These are phyloP conservation scores for Yarrowia porcina DNA, from an alignment of 805 yeast species.

Conservation along the genomic window DNA sequence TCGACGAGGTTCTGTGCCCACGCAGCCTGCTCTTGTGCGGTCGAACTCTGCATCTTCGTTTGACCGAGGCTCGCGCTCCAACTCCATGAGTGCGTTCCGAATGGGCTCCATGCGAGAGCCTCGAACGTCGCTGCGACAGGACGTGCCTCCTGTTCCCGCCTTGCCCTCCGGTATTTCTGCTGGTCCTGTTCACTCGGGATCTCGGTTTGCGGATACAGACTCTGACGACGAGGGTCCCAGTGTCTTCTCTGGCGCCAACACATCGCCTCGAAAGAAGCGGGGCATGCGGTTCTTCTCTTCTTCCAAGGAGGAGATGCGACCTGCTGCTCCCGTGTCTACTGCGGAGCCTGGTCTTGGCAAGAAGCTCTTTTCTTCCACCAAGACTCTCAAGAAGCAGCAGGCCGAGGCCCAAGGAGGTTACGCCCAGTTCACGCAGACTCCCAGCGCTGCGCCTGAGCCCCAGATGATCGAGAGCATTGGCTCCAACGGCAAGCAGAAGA, in stretches of 20 bases:
- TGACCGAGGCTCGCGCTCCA: constrained; percentile 17
- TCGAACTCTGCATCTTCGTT: constrained; percentile 25
- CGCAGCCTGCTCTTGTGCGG: constrained; percentile 11
- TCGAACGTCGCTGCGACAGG: constrained; percentile 17
- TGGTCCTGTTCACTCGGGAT: not conserved
- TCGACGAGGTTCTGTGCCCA: constrained; percentile 6
- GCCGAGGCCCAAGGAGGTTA: constrained; percentile 9
- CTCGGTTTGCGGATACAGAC: constrained; percentile 18
- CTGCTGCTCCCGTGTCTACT: not conserved
- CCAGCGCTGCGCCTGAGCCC: not conserved
- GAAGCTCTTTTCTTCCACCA: constrained; percentile 17
- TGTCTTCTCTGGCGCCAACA: not conserved
- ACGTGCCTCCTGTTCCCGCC: constrained; percentile 19
- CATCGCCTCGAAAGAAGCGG: constrained; percentile 14
- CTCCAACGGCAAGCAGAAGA: not conserved
- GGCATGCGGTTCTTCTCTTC: constrained; percentile 22
- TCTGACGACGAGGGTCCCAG: constrained; percentile 3
- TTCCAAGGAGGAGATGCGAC: constrained; percentile 9
- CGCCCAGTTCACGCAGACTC: constrained; percentile 14
- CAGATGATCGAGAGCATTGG: not conserved
- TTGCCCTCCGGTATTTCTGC: not conserved
- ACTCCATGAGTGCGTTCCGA: constrained; percentile 21
- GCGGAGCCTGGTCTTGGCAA: not conserved
- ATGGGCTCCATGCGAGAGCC: constrained; percentile 25
- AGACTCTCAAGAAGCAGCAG: constrained; percentile 24